Evolutionary conservation across 2,329 filamentous ascomycete genomes (phyloP).

Genomic region (Monilinia aucupariae): DNA sequence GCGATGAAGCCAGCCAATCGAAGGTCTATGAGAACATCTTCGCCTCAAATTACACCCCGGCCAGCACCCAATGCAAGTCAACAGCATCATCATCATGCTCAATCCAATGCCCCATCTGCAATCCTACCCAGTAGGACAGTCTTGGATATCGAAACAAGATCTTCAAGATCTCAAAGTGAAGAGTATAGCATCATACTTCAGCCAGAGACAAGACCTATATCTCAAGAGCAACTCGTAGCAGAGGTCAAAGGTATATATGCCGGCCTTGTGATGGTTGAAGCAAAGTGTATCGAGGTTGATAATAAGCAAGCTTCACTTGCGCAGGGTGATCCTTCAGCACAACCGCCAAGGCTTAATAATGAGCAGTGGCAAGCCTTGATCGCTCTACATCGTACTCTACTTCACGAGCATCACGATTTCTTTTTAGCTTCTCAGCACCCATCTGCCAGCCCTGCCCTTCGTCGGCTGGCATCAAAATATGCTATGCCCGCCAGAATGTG

Average conservation of each 20-base stretch:
- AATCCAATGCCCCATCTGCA: background rate
- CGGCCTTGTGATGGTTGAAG: constrained; percentile 76
- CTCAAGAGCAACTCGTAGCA: constrained; percentile 31
- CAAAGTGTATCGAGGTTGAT: constrained; percentile 82
- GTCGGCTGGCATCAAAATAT: constrained; percentile 70
- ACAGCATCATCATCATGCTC: constrained; percentile 5
- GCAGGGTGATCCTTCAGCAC: constrained; percentile 41
- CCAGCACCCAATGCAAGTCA: background rate
- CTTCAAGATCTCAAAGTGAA: constrained; percentile 54
- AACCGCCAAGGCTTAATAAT: constrained; percentile 44
- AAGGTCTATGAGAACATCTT: constrained; percentile 16
- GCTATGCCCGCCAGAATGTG: constrained; percentile 93
- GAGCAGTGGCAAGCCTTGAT: constrained; percentile 85
- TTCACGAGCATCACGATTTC: constrained; percentile 82
- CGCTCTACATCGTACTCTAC: constrained; percentile 69
- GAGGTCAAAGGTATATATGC: constrained; percentile 58
- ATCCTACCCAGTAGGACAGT: constrained; percentile 3
- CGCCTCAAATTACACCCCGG: constrained; percentile 9
- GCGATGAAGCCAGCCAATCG: constrained; percentile 20
- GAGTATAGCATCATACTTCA: constrained; percentile 47
- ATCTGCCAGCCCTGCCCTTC: constrained; percentile 62
- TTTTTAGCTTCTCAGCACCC: constrained; percentile 86
- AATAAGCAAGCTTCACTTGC: constrained; percentile 52
- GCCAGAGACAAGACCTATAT: constrained; percentile 42
- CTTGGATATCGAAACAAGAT: constrained; percentile 37